Conservation (phyloP, 1,139 yeast species). For the Candida pseudocylindracea region DNA sequence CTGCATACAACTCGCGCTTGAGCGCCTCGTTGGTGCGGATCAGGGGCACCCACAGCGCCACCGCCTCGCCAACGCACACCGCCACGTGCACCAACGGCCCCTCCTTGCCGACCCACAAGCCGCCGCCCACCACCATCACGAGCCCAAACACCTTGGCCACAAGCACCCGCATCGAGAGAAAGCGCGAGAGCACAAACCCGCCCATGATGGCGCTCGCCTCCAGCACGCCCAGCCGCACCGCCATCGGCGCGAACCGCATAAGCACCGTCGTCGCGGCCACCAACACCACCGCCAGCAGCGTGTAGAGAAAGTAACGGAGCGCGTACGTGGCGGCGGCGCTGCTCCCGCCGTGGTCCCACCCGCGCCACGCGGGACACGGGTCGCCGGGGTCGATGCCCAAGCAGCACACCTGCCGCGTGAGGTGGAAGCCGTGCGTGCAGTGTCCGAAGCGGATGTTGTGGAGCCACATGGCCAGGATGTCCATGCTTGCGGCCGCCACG, state of each 20-base stretch:
- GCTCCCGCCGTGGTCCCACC: constrained; percentile 14
- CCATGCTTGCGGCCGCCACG: constrained; percentile 31
- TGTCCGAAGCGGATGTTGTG: constrained; percentile 25
- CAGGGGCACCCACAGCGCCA: constrained; percentile 9
- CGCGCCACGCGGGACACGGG: constrained; percentile 8
- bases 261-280: constrained; percentile 12
- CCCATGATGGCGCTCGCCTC: constrained; percentile 43
- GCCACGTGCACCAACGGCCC: constrained; percentile 74
- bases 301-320: constrained; percentile 14
- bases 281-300: constrained; percentile 9
- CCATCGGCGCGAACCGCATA: constrained; percentile 14
- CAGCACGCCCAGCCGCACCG: constrained; percentile 46
- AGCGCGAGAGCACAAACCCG: constrained; percentile 21
- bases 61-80: constrained; percentile 19
- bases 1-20: constrained; percentile 43
- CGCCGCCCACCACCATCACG: constrained; percentile 52
- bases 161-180: constrained; percentile 24
- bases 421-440: constrained; percentile 18
- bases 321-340: constrained; percentile 5
- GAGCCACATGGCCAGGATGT: constrained; percentile 37
- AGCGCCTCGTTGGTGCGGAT: constrained; percentile 16
- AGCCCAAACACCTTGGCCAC: constrained; percentile 29
- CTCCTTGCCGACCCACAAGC: constrained; percentile 80
- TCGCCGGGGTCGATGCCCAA: constrained; percentile 10
- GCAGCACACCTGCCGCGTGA: constrained; percentile 22